Evolutionary conservation across 257 asterid genomes (phyloP).

Genomic region (Nicotiana undulata): DNA sequence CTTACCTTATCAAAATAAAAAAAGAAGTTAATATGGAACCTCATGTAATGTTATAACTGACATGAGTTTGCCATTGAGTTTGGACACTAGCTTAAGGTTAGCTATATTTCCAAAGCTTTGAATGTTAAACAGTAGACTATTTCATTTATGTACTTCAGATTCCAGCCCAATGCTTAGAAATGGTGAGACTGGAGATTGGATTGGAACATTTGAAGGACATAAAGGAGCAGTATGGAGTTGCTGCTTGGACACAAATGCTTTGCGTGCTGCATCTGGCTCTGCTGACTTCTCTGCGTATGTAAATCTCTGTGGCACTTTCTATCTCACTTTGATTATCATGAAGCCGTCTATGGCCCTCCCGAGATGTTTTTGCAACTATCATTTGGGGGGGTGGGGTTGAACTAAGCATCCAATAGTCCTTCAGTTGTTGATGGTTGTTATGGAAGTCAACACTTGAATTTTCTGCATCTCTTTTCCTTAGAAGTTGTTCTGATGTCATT

Average conservation of each 20-base stretch:
- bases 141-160: slow-evolving; percentile 12
- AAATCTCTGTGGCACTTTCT: background rate
- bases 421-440: background rate
- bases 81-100: background rate
- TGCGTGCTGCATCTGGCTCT: slow-evolving; percentile 35
- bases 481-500: background rate
- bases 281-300: slow-evolving; percentile 35
- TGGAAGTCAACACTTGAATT: background rate
- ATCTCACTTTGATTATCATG: background rate
- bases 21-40: background rate
- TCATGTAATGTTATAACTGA: background rate
- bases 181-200: slow-evolving; percentile 38
- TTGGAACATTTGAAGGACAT: slow-evolving; percentile 38
- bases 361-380: background rate
- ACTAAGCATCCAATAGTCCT: background rate
- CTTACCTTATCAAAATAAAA: too few relatives aligned
- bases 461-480: background rate
- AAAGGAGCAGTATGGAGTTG: slow-evolving; percentile 39
- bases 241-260: slow-evolving; percentile 31
- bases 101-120: background rate
- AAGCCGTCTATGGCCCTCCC: background rate
- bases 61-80: background rate
- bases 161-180: slow-evolving; percentile 35
- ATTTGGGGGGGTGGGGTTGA: background rate
- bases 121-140: background rate